Conservation (phyloP, 805 yeast species). For the Saturnispora ahearnii region DNA sequence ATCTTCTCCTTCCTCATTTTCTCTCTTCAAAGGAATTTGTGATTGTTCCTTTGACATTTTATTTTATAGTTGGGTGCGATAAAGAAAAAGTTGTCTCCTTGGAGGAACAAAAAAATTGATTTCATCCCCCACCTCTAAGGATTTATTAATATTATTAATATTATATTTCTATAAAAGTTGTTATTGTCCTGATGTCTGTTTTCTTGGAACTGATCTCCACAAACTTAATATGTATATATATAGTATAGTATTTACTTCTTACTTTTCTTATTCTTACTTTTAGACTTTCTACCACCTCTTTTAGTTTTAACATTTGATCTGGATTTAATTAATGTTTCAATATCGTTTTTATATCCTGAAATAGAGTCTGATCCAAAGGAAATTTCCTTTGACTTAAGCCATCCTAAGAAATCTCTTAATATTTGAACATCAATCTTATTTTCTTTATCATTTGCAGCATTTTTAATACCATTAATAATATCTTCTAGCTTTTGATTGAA, state of each 20-base stretch:
- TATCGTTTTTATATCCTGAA: not conserved
- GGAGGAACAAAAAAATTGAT: not conserved
- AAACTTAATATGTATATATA: not conserved
- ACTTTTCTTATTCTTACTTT: not conserved
- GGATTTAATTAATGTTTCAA: slow-evolving; percentile 2
- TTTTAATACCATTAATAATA: slow-evolving; percentile 2
- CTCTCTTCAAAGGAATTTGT: not conserved
- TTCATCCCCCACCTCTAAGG: not conserved
- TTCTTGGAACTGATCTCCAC: too few relatives aligned
- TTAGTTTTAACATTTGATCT: not conserved
- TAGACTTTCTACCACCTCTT: slow-evolving; percentile 2
- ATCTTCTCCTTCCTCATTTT: slow-evolving; percentile 4
- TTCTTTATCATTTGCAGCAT: slow-evolving; percentile 4
- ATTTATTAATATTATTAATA: too few relatives aligned
- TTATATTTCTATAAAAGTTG: too few relatives aligned
- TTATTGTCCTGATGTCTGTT: too few relatives aligned
- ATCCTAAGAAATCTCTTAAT: slow-evolving; percentile 6
- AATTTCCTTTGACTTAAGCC: slow-evolving; percentile 4
- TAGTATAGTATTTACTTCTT: not conserved
- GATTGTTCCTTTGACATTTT: slow-evolving; percentile 2
- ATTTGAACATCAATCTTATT: slow-evolving; percentile 8
- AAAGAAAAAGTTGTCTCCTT: not conserved
- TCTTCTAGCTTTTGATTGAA: not conserved
- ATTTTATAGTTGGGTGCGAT: not conserved
- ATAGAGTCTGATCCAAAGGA: not conserved